These are phyloP conservation scores for Trypanosoma cruzi DNA, from an alignment of 208 protist species.

Conservation along the genomic window DNA sequence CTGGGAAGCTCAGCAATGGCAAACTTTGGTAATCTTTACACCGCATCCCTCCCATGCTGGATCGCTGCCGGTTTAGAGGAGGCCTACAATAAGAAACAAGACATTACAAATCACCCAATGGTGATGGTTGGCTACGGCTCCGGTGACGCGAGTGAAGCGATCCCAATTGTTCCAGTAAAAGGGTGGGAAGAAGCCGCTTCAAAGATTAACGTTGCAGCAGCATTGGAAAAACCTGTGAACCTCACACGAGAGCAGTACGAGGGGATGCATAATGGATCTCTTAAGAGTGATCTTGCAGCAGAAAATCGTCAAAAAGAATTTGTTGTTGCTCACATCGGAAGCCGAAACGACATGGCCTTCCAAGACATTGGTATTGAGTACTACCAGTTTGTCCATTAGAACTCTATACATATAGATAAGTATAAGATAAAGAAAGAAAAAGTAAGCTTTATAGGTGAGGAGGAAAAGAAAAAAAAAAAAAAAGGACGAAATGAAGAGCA, in stretches of 20 bases:
- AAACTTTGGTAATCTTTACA: conserved; percentile 93
- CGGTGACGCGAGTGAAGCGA: conserved; percentile 86
- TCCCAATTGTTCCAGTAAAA: conserved; percentile 83
- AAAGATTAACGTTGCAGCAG: conserved; percentile 74
- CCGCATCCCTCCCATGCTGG: conserved; percentile 90
- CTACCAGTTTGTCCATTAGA: conserved; percentile 83
- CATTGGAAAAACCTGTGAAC: conserved; percentile 76
- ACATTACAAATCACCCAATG: conserved; percentile 87
- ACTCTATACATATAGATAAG: no score
- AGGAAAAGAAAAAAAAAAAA: no score
- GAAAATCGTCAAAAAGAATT: conserved; percentile 74
- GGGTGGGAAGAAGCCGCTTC: conserved; percentile 81
- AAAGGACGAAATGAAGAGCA: no score
- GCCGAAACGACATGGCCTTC: conserved; percentile 82
- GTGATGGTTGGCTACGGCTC: conserved; percentile 91
- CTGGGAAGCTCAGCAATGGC: conserved; percentile 84
- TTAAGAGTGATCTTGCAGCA: conserved; percentile 71
- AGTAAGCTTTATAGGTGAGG: no score
- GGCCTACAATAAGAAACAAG: conserved; percentile 75
- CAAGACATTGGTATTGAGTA: conserved; percentile 93
- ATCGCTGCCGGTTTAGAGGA: conserved; percentile 89
- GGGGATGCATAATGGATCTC: conserved; percentile 70
- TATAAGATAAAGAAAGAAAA: no score
- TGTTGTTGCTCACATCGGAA: conserved; percentile 78
- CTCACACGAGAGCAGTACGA: conserved; percentile 84